These are phyloP conservation scores for Calocybe cyanea DNA, from an alignment of 768 basidiomycete species.

Conservation along the genomic window DNA sequence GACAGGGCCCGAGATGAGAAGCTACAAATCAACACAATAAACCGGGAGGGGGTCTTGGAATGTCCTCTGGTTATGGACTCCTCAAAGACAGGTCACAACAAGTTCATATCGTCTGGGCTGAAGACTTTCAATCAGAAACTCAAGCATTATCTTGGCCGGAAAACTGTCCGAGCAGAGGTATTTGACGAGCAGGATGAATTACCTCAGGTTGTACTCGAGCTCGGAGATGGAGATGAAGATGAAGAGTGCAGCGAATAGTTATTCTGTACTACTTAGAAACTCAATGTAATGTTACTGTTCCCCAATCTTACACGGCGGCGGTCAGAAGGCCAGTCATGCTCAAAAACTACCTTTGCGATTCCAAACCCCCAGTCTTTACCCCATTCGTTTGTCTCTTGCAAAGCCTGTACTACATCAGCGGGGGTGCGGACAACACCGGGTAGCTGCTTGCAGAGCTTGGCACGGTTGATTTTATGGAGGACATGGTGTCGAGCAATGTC, in stretches of 20 bases:
- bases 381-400: conserved; percentile 22
- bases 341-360: no score
- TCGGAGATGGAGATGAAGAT: no score
- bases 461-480: no score
- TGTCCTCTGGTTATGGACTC: conserved; percentile 16
- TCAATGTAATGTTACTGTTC: no score
- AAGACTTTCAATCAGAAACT: conserved; percentile 32
- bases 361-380: conserved; percentile 18
- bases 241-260: no score
- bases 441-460: no score
- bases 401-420: conserved; percentile 6
- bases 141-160: conserved; percentile 10
- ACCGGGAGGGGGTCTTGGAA: background rate
- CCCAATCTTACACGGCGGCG: no score
- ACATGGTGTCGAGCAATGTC: conserved; percentile 20
- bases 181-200: no score
- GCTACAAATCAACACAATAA: conserved; percentile 10
- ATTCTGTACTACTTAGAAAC: no score
- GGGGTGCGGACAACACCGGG: conserved; percentile 12
- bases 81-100: conserved; percentile 11
- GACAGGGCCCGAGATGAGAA: conserved; percentile 14
- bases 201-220: no score
- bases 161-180: conserved; percentile 15
- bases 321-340: no score
- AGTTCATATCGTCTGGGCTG: conserved; percentile 22